Evolutionary conservation across 768 basidiomycete genomes (phyloP).

Genomic region (Clitopilus hobsonii): DNA sequence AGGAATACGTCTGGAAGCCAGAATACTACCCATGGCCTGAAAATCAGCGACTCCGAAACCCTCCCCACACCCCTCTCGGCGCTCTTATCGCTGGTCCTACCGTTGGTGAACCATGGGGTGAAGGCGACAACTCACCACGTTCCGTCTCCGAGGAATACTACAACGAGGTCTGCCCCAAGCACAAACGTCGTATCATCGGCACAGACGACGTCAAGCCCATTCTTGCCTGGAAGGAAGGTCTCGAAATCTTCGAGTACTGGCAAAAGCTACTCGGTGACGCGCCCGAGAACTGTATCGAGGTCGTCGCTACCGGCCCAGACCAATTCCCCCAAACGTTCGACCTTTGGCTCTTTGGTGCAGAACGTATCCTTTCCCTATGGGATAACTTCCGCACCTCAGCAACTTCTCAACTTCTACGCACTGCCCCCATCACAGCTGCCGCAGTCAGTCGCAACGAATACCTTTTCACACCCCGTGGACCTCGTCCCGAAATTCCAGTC

Average conservation of each 20-base stretch:
- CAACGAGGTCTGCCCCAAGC: constrained; percentile 38
- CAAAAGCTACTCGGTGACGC: constrained; percentile 30
- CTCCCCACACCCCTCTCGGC: constrained; percentile 33
- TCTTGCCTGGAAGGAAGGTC: constrained; percentile 24
- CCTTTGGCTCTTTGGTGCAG: constrained; percentile 26
- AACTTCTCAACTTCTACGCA: constrained; percentile 23
- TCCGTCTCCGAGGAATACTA: constrained; percentile 39
- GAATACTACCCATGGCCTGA: constrained; percentile 38
- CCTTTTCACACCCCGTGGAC: constrained; percentile 27
- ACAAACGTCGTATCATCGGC: constrained; percentile 31
- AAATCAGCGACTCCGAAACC: constrained; percentile 16
- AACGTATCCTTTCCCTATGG: constrained; percentile 30
- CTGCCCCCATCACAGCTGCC: constrained; percentile 30
- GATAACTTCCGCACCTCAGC: constrained; percentile 27
- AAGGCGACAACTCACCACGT: constrained; percentile 35
- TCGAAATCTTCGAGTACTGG: constrained; percentile 36
- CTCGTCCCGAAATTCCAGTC: constrained; percentile 19
- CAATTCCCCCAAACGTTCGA: constrained; percentile 29
- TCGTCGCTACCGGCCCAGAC: constrained; percentile 26
- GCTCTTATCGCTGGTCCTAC: constrained; percentile 40
- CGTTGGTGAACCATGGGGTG: constrained; percentile 37
- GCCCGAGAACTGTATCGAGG: constrained; percentile 39
- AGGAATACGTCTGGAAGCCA: constrained; percentile 37
- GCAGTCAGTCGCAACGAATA: constrained; percentile 31
- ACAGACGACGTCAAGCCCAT: constrained; percentile 33